A percentile compares a stretch with the other conserved stretches of the same genome.
Conservation (phyloP, 768 basidiomycete genomes). For the Rhizopogon vesiculosus region DNA sequence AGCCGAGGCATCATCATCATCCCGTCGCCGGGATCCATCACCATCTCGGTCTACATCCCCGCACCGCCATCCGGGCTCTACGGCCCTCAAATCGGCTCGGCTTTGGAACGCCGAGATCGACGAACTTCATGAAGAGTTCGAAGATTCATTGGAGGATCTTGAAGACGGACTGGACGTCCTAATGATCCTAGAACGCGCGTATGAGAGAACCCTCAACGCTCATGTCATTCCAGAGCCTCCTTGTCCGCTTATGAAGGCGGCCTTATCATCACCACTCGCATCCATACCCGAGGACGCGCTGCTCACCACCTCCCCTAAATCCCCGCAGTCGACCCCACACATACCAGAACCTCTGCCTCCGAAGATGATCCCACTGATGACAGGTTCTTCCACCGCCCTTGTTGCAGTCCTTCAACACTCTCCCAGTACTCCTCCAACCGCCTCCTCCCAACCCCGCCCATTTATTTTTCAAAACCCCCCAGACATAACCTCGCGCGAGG, state of each 20-base stretch:
- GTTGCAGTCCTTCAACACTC: constrained; percentile 56
- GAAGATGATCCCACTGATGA: constrained; percentile 37
- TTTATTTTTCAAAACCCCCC: constrained; percentile 12
- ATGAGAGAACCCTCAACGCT: constrained; percentile 58
- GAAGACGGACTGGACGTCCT: constrained; percentile 68
- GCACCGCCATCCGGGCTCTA: constrained; percentile 27
- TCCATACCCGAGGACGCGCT: constrained; percentile 19
- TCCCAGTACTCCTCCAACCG: constrained; percentile 10
- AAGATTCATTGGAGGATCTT: constrained; percentile 53
- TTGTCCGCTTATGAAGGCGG: constrained; percentile 4
- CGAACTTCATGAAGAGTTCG: constrained; percentile 39
- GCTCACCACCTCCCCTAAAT: not conserved
- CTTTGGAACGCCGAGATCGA: constrained; percentile 28
- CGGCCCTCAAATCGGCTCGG: constrained; percentile 23
- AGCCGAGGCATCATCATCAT: constrained; percentile 2
- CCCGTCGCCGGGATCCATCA: constrained; percentile 24
- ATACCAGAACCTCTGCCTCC: constrained; percentile 18
- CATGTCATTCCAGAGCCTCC: constrained; percentile 41
- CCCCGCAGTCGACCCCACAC: not conserved
- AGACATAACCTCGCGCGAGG: constrained; percentile 22
- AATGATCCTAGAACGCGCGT: constrained; percentile 65
- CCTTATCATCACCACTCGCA: constrained; percentile 10
- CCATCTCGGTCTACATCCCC: constrained; percentile 41
- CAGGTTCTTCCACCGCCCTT: constrained; percentile 66
- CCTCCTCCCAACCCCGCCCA: constrained; percentile 14